Evolutionary conservation across 1,139 yeast species (phyloP), one percentile per base, ranked within the genome.

Genomic region (Suhomyces ambrosiae): DNA sequence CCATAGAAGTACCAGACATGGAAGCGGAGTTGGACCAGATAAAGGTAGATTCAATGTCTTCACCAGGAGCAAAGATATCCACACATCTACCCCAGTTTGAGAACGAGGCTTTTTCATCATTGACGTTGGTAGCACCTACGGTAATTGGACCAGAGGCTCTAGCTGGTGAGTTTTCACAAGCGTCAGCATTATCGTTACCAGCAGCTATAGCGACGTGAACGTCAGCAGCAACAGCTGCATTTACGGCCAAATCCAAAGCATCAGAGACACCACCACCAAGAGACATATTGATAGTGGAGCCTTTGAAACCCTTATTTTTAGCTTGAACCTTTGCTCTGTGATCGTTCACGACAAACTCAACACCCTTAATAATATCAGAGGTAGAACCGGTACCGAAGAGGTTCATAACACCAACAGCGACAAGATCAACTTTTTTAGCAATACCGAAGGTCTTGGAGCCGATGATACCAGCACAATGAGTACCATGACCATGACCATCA

Each of bases 1-100:
- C 98, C 98, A 92, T 92, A 14, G 98, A 92, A 14, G 98, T 92
- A 68, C 98, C 98, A 27, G 97, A 88, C 66, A 92, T 76, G 36
- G 92, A 80, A 43, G 96, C 95, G 49, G 95, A 54, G 34, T 63
- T 60, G 23, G 60, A 57, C 55, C 72, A 66, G 44, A 65, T 67
- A 36, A 59, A 68, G 5, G 72, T 68, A 13, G 73, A 67, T 40
- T 60, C 56, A 39, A 70, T 66, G 35, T 65, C 63, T 39, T 61
- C 66, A 39, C 76, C 76, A 5, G 76, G 76, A 28, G 74, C 76
- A 41, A 68, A 65, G 31, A 70, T 59, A 40, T 70, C 76, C 27
- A 69, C 74, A 56, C 74, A 68, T 32, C 52, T 57, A 45, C 75
- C 76, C 56, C 63, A 68, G 49, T 70, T 69, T 34, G 74, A 69